Conservation (phyloP, 2,329 filamentous ascomycete species). For the Coleophoma crateriformis region DNA sequence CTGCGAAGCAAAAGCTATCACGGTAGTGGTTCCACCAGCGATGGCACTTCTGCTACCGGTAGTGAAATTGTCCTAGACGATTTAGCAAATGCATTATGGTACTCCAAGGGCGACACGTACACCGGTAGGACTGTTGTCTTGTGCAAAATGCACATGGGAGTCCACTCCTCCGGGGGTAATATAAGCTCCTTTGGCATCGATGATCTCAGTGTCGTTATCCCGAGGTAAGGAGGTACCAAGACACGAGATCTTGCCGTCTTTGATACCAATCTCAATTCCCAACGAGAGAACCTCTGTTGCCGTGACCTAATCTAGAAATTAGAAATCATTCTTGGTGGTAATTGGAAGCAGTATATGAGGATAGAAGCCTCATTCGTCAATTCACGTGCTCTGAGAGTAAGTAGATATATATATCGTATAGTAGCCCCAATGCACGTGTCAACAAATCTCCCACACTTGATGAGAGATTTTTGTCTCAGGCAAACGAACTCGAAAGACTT, state of each 20-base stretch:
- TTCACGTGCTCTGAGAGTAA: too few species aligned
- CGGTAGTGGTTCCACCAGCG: conserved; percentile 52
- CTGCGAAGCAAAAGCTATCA: conserved; percentile 52
- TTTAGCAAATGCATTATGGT: neutral
- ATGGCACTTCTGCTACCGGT: conserved; percentile 46
- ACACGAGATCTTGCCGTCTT: conserved; percentile 37
- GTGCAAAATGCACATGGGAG: conserved; percentile 41
- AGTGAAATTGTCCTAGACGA: conserved; percentile 26
- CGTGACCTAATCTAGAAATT: conserved; percentile 30
- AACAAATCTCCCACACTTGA: too few species aligned
- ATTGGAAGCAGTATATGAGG: neutral
- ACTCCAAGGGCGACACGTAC: conserved; percentile 24
- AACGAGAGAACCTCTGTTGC: conserved; percentile 37
- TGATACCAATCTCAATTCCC: conserved; percentile 40
- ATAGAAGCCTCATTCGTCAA: neutral
- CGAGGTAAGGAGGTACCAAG: conserved; percentile 33
- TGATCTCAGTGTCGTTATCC: conserved; percentile 27
- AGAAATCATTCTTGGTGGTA: neutral
- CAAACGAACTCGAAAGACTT: too few species aligned
- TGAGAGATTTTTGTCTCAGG: too few species aligned
- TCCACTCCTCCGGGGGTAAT: conserved; percentile 42
- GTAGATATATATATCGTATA: too few species aligned
- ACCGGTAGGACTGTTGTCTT: conserved; percentile 36
- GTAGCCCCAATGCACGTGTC: too few species aligned
- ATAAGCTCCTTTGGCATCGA: conserved; percentile 39